These are phyloP conservation scores for Basipetospora chlamydospora DNA, from an alignment of 2,329 filamentous ascomycete genomes.

Conservation along the genomic window DNA sequence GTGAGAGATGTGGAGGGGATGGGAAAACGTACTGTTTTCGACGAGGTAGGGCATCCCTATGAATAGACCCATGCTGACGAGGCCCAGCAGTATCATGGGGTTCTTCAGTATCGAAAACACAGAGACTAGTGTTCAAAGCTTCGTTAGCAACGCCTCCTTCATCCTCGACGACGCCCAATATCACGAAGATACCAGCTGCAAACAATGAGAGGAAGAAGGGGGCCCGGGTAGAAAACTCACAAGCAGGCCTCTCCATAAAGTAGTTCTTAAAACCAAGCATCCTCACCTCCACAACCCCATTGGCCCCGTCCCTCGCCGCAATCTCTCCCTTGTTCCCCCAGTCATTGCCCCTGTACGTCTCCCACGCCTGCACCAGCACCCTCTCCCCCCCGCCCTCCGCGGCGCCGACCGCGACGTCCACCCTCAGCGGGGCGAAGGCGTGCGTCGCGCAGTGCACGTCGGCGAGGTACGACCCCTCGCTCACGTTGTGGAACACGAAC, in stretches of 20 bases:
- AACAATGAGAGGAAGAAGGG: conserved; percentile 6
- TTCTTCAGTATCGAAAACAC: conserved; percentile 76
- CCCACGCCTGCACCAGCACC: conserved; percentile 55
- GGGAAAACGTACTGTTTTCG: conserved; percentile 72
- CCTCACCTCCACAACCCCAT: conserved; percentile 42
- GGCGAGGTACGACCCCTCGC: conserved; percentile 61
- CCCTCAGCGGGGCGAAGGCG: conserved; percentile 62
- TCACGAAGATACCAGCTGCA: conserved; percentile 3
- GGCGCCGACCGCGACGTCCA: conserved; percentile 47
- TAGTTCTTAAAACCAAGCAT: conserved; percentile 54
- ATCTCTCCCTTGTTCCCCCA: conserved; percentile 74
- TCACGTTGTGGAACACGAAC: conserved; percentile 63
- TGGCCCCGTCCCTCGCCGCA: conserved; percentile 26
- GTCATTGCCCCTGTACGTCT: conserved; percentile 78
- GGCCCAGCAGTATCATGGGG: conserved; percentile 88
- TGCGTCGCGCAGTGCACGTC: conserved; percentile 65
- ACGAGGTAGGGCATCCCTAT: conserved; percentile 90
- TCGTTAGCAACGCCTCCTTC: conserved; percentile 2
- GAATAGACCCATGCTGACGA: conserved; percentile 70
- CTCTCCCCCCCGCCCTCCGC: conserved; percentile 62
- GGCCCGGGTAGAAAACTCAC: conserved; percentile 34
- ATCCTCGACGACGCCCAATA: conserved; percentile 2
- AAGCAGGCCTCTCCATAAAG: conserved; percentile 61
- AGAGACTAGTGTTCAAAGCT: conserved; percentile 59
- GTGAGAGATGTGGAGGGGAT: too few species aligned